Percentiles rank a stretch among this genome's conserved stretches.
Conservation (phyloP, 2,329 filamentous ascomycete species). For the Botrytis byssoidea region DNA sequence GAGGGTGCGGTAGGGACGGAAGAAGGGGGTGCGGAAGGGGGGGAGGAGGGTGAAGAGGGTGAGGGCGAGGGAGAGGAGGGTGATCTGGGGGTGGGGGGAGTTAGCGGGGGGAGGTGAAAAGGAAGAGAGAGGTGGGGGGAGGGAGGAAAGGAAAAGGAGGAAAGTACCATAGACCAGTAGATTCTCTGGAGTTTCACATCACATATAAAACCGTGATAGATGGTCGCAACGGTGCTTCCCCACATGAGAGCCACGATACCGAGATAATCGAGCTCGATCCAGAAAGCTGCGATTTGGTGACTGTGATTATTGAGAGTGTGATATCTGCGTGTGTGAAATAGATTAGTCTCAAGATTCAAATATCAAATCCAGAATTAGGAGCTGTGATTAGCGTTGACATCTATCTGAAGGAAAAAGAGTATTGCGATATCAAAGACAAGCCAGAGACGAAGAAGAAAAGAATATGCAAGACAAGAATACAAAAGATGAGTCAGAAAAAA, state of each 20-base stretch:
- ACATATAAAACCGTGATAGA: conserved; percentile 46
- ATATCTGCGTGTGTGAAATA: conserved; percentile 10
- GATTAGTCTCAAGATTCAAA: too few species aligned
- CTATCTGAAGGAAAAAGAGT: too few species aligned
- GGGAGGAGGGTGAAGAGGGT: conserved; percentile 34
- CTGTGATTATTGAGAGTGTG: conserved; percentile 45
- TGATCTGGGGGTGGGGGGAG: conserved; percentile 28
- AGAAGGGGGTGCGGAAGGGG: conserved; percentile 25
- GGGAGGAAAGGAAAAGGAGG: background rate
- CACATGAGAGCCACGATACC: conserved; percentile 43
- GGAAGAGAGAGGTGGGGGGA: conserved; percentile 19
- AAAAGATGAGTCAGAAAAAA: too few species aligned
- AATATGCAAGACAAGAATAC: too few species aligned
- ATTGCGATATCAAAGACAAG: too few species aligned
- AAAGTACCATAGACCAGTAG: conserved; percentile 42
- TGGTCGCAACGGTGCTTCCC: conserved; percentile 42
- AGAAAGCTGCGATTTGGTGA: conserved; percentile 36
- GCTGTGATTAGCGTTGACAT: too few species aligned
- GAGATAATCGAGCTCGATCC: conserved; percentile 42
- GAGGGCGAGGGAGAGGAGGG: background rate
- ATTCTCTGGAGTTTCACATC: conserved; percentile 38
- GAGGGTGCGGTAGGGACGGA: conserved; percentile 29
- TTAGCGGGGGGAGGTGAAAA: conserved; percentile 30
- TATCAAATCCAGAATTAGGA: too few species aligned
- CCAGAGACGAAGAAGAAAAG: too few species aligned